A percentile compares a stretch with the other conserved stretches of the same genome.
Conservation (phyloP, 805 yeast genomes). For the Helenozyma rhizophorensis region DNA sequence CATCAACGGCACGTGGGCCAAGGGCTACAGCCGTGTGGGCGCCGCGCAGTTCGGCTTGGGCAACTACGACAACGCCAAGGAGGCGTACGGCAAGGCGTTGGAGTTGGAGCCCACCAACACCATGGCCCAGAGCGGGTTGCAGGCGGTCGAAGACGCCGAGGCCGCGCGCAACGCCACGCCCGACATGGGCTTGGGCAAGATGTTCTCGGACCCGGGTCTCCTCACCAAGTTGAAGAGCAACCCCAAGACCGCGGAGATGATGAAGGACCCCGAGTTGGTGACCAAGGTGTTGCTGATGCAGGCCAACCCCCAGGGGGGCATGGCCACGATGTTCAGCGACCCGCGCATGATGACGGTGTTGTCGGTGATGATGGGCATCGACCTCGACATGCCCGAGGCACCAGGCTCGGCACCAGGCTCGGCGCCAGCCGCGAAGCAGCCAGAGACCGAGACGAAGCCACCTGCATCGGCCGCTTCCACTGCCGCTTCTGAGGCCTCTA, state of each 20-base stretch:
- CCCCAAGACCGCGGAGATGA: slow-evolving; percentile 82
- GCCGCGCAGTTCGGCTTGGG: slow-evolving; percentile 91
- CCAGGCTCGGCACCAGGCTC: slow-evolving; percentile 13
- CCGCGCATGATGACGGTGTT: slow-evolving; percentile 85
- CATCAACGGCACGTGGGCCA: slow-evolving; percentile 87
- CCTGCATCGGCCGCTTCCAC: too few species aligned
- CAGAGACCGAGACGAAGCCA: slow-evolving; percentile 17
- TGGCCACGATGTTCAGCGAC: slow-evolving; percentile 68
- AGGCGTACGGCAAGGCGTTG: slow-evolving; percentile 71
- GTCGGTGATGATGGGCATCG: slow-evolving; percentile 83
- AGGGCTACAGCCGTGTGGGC: slow-evolving; percentile 90
- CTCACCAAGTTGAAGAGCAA: slow-evolving; percentile 70
- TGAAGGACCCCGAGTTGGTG: slow-evolving; percentile 85
- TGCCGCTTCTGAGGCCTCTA: too few species aligned
- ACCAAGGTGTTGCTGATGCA: slow-evolving; percentile 59
- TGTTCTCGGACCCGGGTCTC: slow-evolving; percentile 77
- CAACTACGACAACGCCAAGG: slow-evolving; percentile 68
- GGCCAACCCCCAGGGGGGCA: slow-evolving; percentile 70
- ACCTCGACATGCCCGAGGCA: slow-evolving; percentile 45
- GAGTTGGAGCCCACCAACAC: slow-evolving; percentile 77
- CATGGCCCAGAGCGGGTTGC: slow-evolving; percentile 81
- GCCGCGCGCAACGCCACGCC: slow-evolving; percentile 51
- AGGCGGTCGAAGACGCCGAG: slow-evolving; percentile 62
- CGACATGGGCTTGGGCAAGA: slow-evolving; percentile 70
- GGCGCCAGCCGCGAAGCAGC: slow-evolving; percentile 12